Base-by-base conservation (phyloP, 495 filamentous ascomycete species). In the Aspergillus steynii region DNA sequence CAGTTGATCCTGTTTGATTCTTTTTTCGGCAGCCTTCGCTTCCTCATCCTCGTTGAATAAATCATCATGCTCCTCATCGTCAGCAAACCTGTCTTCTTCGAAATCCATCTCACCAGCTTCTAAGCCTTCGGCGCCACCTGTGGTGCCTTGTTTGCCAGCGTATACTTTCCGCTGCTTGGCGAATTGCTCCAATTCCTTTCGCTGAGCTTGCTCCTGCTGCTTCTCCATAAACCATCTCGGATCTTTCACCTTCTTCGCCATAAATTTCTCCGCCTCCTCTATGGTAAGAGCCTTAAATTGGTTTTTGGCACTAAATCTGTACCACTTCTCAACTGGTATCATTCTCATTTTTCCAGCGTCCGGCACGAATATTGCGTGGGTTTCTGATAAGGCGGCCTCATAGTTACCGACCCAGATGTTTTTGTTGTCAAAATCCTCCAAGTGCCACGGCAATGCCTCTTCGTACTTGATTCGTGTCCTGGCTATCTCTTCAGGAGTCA, bases 341-440 rank as follows among this genome's bases (percentile, higher is more conserved):
- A 98, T 91, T 42, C 87, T 86, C 78, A 96, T 96, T 45, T 82
- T 83, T 0, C 71, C 77, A 0, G 68, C 71, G 45, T 68, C 87
- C 25, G 90, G 82, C 14, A 90, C 80, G 59, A 99, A 85, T 28
- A 93, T 86, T 6, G 90, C 88, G 67, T 88, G 85, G 0, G 83
- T 85, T 50, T 93, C 87, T 0, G 92, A 96, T 52, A 97, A 76
- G 28, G 89, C 88, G 10, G 87, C 87, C 68, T 97, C 89, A 64
- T 97, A 96, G 49, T 87, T 89, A 25, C 94, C 96, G 28, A 93
- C 88, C 93, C 93, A 99, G 2, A 88, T 88, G 63, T 96, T 90
- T 68, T 92, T 96, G 67, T 91, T 90, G 65, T 97, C 93, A 56
- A 93, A 96, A 73, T 99, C 95, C 68, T 99, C 95, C 52, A 99